phyloP scores from a whole-genome alignment of 768 basidiomycete genomes.

The Sutorius australiensis region DNA sequence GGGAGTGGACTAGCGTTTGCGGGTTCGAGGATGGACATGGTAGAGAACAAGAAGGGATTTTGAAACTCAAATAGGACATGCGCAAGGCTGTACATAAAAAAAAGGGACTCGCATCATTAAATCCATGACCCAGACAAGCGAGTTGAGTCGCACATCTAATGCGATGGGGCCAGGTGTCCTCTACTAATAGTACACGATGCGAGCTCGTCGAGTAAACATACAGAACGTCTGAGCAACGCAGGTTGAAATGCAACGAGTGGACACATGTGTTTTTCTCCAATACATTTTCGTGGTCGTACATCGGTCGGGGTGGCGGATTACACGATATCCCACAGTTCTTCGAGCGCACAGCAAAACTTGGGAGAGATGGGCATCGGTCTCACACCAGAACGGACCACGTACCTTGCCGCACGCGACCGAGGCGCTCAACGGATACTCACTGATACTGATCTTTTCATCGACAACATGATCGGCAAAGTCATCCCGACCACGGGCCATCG shows the following conservation, averaged over 20 bases:
- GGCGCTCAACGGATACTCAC: constrained; percentile 88
- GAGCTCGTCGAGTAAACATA: constrained; percentile 18
- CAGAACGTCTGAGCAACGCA: constrained; percentile 25
- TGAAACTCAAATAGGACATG: constrained; percentile 13
- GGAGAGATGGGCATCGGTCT: constrained; percentile 1
- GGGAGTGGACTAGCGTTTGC: constrained; percentile 57
- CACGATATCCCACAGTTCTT: constrained; percentile 94
- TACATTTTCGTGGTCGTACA: constrained; percentile 9
- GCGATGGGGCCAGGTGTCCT: constrained; percentile 29
- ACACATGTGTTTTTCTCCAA: constrained; percentile 4
- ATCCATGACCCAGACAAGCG: constrained; percentile 31
- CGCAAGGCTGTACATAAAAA: neutral
- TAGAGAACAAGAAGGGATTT: neutral
- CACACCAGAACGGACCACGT: constrained; percentile 24
- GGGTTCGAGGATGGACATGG: constrained; percentile 31
- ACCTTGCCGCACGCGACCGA: constrained; percentile 98
- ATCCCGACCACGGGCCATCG: constrained; percentile 95
- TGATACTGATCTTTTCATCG: constrained; percentile 96
- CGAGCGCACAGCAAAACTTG: constrained; percentile 86
- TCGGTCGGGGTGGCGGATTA: constrained; percentile 32
- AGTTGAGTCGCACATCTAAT: constrained; percentile 34
- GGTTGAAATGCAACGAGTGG: constrained; percentile 32
- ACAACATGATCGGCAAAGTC: constrained; percentile 95
- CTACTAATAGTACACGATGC: constrained; percentile 30
- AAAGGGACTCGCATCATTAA: constrained; percentile 30